Evolutionary conservation across 2,329 filamentous ascomycete genomes (phyloP).

Genomic region (Talaromyces verruculosus): DNA sequence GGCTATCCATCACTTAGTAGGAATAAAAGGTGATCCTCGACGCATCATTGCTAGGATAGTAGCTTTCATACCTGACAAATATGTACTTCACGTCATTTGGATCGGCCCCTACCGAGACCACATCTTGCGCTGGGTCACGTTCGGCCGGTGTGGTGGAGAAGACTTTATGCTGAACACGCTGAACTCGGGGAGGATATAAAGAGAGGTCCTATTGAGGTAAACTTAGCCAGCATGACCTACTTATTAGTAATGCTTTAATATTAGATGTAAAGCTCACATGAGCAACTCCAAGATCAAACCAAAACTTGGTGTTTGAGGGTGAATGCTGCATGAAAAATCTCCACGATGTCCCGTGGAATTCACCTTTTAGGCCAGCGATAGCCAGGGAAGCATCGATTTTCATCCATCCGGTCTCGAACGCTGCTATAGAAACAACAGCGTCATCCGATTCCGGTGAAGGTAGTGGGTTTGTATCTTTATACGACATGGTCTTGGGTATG

Average conservation of each 20-base stretch:
- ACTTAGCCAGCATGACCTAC: background rate
- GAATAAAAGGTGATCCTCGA: background rate
- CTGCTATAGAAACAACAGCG: slow-evolving; percentile 10
- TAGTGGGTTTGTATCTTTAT: slow-evolving; percentile 9
- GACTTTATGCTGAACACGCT: slow-evolving; percentile 9
- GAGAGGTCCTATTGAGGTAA: slow-evolving; percentile 3
- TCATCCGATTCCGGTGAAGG: background rate
- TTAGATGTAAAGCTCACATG: slow-evolving; percentile 1
- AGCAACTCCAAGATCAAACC: slow-evolving; percentile 14
- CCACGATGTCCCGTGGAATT: slow-evolving; percentile 1
- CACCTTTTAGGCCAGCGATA: slow-evolving; percentile 7
- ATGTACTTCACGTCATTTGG: slow-evolving; percentile 15
- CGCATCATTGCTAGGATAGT: no score
- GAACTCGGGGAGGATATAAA: slow-evolving; percentile 8
- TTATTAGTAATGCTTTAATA: background rate
- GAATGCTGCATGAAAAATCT: slow-evolving; percentile 16
- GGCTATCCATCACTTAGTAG: background rate
- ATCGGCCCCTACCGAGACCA: slow-evolving; percentile 1
- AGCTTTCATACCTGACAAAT: slow-evolving; percentile 2
- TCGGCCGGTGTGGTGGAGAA: slow-evolving; percentile 7
- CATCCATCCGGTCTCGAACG: slow-evolving; percentile 15
- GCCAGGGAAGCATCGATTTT: slow-evolving; percentile 1
- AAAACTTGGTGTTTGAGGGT: slow-evolving; percentile 11
- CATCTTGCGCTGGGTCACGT: slow-evolving; percentile 11
- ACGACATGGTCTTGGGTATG: slow-evolving; percentile 4